These are phyloP conservation scores for Eleusine coracana DNA, from an alignment of 176 grass and related monocot genomes.

Conservation along the genomic window DNA sequence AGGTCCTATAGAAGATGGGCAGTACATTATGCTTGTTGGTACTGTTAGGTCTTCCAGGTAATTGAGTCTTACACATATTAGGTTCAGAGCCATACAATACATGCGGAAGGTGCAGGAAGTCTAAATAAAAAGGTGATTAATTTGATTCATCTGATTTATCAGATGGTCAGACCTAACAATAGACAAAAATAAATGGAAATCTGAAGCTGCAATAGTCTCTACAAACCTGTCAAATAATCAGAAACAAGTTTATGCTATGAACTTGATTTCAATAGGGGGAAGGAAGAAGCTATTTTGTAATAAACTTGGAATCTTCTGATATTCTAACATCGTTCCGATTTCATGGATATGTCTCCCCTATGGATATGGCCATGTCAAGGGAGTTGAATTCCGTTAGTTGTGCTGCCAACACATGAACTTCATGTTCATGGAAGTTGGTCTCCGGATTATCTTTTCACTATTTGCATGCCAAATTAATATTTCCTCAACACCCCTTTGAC, in stretches of 20 bases:
- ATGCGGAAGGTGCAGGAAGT: slow-evolving; percentile 12
- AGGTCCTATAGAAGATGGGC: slow-evolving; percentile 75
- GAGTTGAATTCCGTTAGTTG: slow-evolving; percentile 22
- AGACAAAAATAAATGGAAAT: slow-evolving; percentile 11
- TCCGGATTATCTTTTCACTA: slow-evolving; percentile 5
- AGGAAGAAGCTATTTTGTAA: slow-evolving; percentile 3
- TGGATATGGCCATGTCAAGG: neutral
- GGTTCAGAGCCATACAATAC: slow-evolving; percentile 32
- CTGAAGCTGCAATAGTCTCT: slow-evolving; percentile 11
- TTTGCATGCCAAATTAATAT: neutral
- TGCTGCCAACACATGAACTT: slow-evolving; percentile 1
- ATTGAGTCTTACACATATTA: slow-evolving; percentile 43
- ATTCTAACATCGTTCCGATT: neutral
- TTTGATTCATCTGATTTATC: slow-evolving; percentile 15
- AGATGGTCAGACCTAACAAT: neutral
- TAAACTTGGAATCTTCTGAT: neutral
- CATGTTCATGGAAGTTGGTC: slow-evolving; percentile 7
- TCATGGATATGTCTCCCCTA: neutral
- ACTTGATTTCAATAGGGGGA: slow-evolving; percentile 14
- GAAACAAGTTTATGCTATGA: slow-evolving; percentile 1
- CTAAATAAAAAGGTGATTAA: slow-evolving; percentile 4
- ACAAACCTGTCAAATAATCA: slow-evolving; percentile 25
- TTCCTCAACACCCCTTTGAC: slow-evolving; percentile 15
- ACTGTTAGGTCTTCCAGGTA: slow-evolving; percentile 83
- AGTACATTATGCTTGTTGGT: slow-evolving; percentile 88